phyloP scores from a whole-genome alignment of 2,329 filamentous ascomycete genomes.

The Trichophyton verrucosum region DNA sequence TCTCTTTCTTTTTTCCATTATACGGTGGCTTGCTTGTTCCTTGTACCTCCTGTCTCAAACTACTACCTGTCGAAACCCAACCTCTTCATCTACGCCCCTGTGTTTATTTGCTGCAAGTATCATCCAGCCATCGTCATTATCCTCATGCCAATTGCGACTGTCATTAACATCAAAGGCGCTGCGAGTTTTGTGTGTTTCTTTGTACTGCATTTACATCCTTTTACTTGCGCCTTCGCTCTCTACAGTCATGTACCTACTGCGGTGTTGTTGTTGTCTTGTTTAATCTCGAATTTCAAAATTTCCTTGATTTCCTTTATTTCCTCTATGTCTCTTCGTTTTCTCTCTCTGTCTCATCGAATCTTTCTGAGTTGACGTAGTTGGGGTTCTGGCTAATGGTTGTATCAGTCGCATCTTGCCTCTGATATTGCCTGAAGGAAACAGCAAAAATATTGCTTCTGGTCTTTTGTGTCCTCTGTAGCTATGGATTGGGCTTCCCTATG shows the following conservation, averaged over 20 bases:
- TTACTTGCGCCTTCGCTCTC: slow-evolving; percentile 6
- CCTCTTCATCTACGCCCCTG: not conserved
- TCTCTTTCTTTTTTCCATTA: not conserved
- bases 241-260: slow-evolving; percentile 3
- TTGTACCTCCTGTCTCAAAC: not conserved
- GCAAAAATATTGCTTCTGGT: not conserved
- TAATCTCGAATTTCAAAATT: not conserved
- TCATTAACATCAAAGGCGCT: slow-evolving; percentile 2
- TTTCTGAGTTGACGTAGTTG: not conserved
- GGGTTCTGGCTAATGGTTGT: not conserved
- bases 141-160: not conserved
- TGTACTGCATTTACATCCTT: slow-evolving; percentile 2
- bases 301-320: not conserved
- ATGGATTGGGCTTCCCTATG: not conserved
- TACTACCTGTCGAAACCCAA: not conserved
- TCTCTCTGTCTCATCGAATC: not conserved
- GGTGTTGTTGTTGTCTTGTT: not conserved
- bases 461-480: not conserved
- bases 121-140: not conserved
- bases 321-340: not conserved
- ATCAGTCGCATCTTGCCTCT: not conserved
- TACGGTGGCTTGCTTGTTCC: not conserved
- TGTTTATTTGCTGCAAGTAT: not conserved
- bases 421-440: not conserved
- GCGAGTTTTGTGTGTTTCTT: not conserved